Conservation (phyloP, 2,329 filamentous ascomycete genomes). For the Ophiocordyceps camponoti-saundersi region DNA sequence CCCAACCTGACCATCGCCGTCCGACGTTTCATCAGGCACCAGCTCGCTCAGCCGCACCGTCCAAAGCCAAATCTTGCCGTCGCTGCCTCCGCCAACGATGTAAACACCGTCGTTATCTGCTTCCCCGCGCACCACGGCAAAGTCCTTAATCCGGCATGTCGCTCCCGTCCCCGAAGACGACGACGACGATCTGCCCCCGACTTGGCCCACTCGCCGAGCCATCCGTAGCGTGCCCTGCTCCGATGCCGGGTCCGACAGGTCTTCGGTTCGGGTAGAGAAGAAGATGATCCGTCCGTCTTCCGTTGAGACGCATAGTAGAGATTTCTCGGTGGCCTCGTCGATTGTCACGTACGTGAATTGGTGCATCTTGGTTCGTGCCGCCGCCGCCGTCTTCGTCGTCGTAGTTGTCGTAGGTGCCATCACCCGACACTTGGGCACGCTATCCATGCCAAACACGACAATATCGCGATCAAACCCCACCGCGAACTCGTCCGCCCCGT, state of each 20-base stretch:
- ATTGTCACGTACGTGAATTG: slow-evolving; percentile 55
- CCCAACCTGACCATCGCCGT: slow-evolving; percentile 29
- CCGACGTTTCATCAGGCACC: slow-evolving; percentile 10
- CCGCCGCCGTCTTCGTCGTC: slow-evolving; percentile 4
- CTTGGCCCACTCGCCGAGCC: slow-evolving; percentile 53
- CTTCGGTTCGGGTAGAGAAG: slow-evolving; percentile 48
- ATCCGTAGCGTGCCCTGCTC: slow-evolving; percentile 25
- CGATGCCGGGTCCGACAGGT: slow-evolving; percentile 15
- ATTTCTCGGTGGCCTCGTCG: slow-evolving; percentile 21
- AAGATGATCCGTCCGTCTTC: slow-evolving; percentile 82
- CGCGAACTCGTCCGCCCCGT: slow-evolving; percentile 64
- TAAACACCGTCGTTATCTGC: slow-evolving; percentile 23
- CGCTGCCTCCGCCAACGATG: slow-evolving; percentile 63
- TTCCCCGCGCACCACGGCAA: slow-evolving; percentile 40
- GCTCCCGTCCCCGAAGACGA: slow-evolving; percentile 34
- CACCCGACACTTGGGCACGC: slow-evolving; percentile 59
- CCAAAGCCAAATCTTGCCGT: slow-evolving; percentile 75
- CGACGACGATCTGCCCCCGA: slow-evolving; percentile 52
- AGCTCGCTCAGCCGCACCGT: slow-evolving; percentile 30
- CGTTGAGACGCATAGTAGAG: slow-evolving; percentile 59
- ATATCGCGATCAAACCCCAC: slow-evolving; percentile 78
- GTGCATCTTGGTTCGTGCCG: slow-evolving; percentile 63
- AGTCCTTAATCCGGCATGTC: slow-evolving; percentile 74
- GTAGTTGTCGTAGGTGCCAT: slow-evolving; percentile 23
- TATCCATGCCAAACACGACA: slow-evolving; percentile 78